phyloP scores from a whole-genome alignment of 768 basidiomycete genomes.

The Rhodotorula toruloides region DNA sequence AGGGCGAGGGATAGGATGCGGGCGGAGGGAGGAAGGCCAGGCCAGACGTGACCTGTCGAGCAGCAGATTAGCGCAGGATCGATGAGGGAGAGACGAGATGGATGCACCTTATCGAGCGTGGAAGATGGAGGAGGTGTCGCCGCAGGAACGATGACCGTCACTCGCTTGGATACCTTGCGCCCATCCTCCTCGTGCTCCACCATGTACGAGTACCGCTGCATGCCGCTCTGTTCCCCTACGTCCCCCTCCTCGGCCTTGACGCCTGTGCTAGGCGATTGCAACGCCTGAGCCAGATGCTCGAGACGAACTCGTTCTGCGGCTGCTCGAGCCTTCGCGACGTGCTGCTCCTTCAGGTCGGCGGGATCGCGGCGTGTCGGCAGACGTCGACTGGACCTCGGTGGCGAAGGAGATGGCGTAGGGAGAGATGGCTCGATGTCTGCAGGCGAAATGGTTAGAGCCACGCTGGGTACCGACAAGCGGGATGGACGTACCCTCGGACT shows the following conservation, averaged over 20 bases:
- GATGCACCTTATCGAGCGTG: too few relatives aligned
- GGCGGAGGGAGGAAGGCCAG: too few relatives aligned
- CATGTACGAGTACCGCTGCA: not conserved
- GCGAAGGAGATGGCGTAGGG: not conserved
- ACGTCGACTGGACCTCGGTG: not conserved
- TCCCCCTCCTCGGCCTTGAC: not conserved
- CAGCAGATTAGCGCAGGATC: too few relatives aligned
- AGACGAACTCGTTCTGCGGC: conserved; percentile 7
- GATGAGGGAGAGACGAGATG: too few relatives aligned
- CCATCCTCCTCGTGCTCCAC: conserved; percentile 5
- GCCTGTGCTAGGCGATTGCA: not conserved
- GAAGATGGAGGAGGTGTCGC: not conserved
- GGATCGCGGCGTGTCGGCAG: not conserved
- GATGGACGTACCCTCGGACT: not conserved
- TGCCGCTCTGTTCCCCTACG: too few relatives aligned
- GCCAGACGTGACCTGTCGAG: too few relatives aligned
- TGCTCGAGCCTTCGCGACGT: conserved; percentile 7
- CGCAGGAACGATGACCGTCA: conserved; percentile 16
- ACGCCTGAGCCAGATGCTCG: conserved; percentile 2
- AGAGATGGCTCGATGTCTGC: not conserved
- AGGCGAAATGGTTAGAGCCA: not conserved
- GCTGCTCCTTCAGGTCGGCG: not conserved
- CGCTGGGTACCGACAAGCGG: too few relatives aligned
- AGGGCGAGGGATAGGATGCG: too few relatives aligned
- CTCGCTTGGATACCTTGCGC: not conserved